phyloP scores from a whole-genome alignment of 768 basidiomycete genomes.

The Leccinum disarticulatum region DNA sequence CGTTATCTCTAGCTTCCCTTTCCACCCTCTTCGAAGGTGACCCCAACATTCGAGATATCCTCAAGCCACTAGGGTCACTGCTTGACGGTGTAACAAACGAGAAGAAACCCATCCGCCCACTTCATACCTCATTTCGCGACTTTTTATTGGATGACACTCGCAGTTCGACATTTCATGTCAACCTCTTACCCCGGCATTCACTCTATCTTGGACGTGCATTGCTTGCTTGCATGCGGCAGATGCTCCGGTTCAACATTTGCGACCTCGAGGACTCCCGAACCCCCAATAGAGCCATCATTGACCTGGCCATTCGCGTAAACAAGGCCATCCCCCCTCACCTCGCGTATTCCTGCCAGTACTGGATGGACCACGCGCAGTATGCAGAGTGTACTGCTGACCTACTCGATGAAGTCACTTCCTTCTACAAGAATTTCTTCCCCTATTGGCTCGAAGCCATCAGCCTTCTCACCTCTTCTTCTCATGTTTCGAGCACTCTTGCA shows the following conservation, averaged over 20 bases:
- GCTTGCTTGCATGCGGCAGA: constrained; percentile 31
- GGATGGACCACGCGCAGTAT: constrained; percentile 32
- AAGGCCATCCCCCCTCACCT: constrained; percentile 30
- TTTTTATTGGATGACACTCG: constrained; percentile 29
- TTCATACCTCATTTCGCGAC: constrained; percentile 39
- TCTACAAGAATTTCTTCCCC: constrained; percentile 29
- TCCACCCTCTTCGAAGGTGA: constrained; percentile 12
- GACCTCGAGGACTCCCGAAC: constrained; percentile 34
- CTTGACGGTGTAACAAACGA: constrained; percentile 19
- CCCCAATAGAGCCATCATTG: constrained; percentile 27
- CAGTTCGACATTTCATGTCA: constrained; percentile 22
- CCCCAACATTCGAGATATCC: constrained; percentile 12
- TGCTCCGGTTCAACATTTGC: constrained; percentile 43
- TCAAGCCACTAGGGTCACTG: constrained; percentile 23
- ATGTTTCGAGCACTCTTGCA: constrained; percentile 4
- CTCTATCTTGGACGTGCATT: constrained; percentile 26
- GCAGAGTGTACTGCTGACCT: constrained; percentile 14
- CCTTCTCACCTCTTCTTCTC: constrained; percentile 10
- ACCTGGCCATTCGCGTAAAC: constrained; percentile 17
- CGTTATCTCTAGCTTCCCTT: constrained; percentile 17
- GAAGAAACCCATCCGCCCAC: constrained; percentile 25
- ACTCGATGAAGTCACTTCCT: constrained; percentile 14
- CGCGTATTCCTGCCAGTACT: constrained; percentile 38
- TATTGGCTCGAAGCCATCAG: constrained; percentile 42
- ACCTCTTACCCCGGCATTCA: constrained; percentile 13